Conservation (phyloP, 768 basidiomycete genomes). For the Daedaleopsis sinensis region DNA sequence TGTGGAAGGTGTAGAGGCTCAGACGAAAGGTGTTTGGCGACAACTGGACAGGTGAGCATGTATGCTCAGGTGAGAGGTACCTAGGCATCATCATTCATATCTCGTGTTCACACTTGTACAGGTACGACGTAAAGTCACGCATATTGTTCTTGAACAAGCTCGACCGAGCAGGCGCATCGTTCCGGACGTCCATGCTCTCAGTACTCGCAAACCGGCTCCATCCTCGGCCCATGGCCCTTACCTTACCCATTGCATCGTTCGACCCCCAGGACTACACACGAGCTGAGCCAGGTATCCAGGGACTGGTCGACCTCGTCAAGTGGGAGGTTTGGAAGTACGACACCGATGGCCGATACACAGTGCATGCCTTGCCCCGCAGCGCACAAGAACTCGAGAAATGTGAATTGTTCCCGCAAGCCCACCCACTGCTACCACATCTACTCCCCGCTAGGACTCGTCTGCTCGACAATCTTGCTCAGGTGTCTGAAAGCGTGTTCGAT, state of each 20-base stretch:
- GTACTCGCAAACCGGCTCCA: slow-evolving; percentile 77
- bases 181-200: slow-evolving; percentile 70
- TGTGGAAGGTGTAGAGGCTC: slow-evolving; percentile 89
- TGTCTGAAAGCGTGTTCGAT: slow-evolving; percentile 82
- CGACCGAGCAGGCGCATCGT: slow-evolving; percentile 85
- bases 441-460: slow-evolving; percentile 68
- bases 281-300: slow-evolving; percentile 85
- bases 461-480: slow-evolving; percentile 79
- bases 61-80: slow-evolving; percentile 37
- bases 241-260: slow-evolving; percentile 81
- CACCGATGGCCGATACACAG: slow-evolving; percentile 45
- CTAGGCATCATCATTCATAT: slow-evolving; percentile 1
- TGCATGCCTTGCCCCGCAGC: slow-evolving; percentile 52
- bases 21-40: slow-evolving; percentile 87
- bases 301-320: slow-evolving; percentile 79
- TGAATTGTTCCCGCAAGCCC: slow-evolving; percentile 51
- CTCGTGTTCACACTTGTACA: slow-evolving; percentile 30
- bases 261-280: slow-evolving; percentile 61
- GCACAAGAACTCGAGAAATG: slow-evolving; percentile 44
- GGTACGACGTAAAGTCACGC: slow-evolving; percentile 78
- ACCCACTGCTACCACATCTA: slow-evolving; percentile 72
- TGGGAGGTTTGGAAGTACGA: slow-evolving; percentile 86
- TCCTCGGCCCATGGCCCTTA: slow-evolving; percentile 67
- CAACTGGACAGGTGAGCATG: slow-evolving; percentile 77
- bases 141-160: slow-evolving; percentile 88